phyloP scores from a whole-genome alignment of 129 eudicot genomes.

The Glebionis coronaria region DNA sequence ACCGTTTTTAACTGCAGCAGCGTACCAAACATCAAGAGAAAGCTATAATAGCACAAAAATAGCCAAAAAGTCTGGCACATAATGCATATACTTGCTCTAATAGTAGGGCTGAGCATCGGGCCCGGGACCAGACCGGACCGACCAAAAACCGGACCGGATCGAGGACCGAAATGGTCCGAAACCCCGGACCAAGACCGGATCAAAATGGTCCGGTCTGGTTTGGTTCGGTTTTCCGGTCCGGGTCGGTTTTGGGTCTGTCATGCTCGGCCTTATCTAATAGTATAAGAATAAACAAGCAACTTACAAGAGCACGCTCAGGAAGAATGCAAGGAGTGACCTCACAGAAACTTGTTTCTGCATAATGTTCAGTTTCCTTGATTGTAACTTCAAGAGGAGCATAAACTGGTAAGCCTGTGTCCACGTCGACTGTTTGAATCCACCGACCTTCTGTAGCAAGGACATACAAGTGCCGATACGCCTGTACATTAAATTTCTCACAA shows the following conservation, averaged over 20 bases:
- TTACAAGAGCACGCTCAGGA: constrained; percentile 86
- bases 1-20: constrained; percentile 74
- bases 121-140: too few relatives aligned
- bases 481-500: constrained; percentile 15
- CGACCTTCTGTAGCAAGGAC: constrained; percentile 98
- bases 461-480: constrained; percentile 96
- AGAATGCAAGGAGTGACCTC: constrained; percentile 97
- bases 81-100: not conserved
- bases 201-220: too few relatives aligned
- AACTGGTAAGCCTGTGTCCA: constrained; percentile 87
- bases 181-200: too few relatives aligned
- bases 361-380: constrained; percentile 67
- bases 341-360: constrained; percentile 89
- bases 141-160: too few relatives aligned
- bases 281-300: constrained; percentile 22
- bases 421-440: constrained; percentile 98
- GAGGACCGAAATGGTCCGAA: too few relatives aligned
- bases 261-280: too few relatives aligned
- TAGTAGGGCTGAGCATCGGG: too few relatives aligned
- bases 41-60: too few relatives aligned
- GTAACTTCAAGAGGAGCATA: constrained; percentile 97
- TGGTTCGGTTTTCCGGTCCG: too few relatives aligned
- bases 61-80: too few relatives aligned
- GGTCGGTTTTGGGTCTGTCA: too few relatives aligned
- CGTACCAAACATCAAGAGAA: constrained; percentile 15